Conservation (phyloP, 225 moss, liverwort and hornwort genomes). For the Lunularia cruciata region DNA sequence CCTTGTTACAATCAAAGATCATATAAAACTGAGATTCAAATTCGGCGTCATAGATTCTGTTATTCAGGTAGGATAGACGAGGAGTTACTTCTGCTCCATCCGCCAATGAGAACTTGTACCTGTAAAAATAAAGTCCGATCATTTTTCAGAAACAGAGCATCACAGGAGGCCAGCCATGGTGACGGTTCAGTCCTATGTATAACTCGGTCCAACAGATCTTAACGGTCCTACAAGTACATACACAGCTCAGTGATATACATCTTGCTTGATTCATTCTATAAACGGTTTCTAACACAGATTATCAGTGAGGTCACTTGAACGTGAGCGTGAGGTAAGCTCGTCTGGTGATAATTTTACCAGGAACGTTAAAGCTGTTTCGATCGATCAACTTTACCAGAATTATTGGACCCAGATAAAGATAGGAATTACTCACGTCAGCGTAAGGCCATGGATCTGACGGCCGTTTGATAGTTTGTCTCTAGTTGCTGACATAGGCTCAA, state of each 20-base stretch:
- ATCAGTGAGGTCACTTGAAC: too few species aligned
- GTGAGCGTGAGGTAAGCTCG: neutral
- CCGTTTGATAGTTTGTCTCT: constrained; percentile 91
- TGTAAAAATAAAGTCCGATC: constrained; percentile 31
- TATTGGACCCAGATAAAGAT: too few species aligned
- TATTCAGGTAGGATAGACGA: constrained; percentile 75
- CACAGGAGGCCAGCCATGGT: too few species aligned
- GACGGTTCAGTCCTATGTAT: too few species aligned
- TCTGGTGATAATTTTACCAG: neutral
- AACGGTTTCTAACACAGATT: too few species aligned
- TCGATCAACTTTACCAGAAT: too few species aligned
- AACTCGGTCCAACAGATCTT: too few species aligned
- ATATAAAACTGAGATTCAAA: constrained; percentile 94
- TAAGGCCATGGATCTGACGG: constrained; percentile 85
- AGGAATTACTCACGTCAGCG: constrained; percentile 66
- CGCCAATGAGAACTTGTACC: constrained; percentile 84
- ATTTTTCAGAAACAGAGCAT: neutral
- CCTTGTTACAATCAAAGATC: constrained; percentile 92
- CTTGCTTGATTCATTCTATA: too few species aligned
- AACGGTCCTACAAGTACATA: too few species aligned
- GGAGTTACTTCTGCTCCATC: constrained; percentile 88
- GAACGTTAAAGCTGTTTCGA: too few species aligned
- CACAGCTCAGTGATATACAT: too few species aligned
- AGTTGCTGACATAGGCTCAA: constrained; percentile 86
- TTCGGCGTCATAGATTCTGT: constrained; percentile 90